A percentile compares a stretch with the other conserved stretches of the same genome.
Evolutionary conservation across 1,284 basidiomycete genomes (phyloP).

Genomic region (Lentinus polychrous): DNA sequence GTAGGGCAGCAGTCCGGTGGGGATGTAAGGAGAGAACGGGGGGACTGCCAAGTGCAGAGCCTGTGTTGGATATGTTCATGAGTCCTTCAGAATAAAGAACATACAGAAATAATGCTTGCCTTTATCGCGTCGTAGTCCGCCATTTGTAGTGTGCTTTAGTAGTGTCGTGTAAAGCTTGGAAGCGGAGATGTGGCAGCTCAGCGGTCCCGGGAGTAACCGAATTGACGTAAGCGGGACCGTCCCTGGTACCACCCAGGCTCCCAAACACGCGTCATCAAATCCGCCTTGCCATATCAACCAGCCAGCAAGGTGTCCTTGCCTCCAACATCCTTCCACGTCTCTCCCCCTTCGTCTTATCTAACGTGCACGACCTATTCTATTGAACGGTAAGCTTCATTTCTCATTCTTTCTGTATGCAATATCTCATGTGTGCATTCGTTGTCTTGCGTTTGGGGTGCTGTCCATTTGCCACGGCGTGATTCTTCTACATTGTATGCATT

Average conservation of each 20-base stretch:
- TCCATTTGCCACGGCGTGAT: constrained; percentile 4
- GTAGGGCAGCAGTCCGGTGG: constrained; percentile 60
- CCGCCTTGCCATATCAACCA: constrained; percentile 36
- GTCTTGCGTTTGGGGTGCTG: not conserved
- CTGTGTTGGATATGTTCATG: constrained; percentile 26
- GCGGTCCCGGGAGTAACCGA: constrained; percentile 15
- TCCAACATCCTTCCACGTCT: constrained; percentile 1
- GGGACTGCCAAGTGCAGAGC: constrained; percentile 45
- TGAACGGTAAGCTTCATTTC: not conserved
- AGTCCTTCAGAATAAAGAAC: constrained; percentile 4
- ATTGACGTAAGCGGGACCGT: constrained; percentile 29
- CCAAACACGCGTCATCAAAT: constrained; percentile 46
- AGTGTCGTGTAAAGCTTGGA: constrained; percentile 17
- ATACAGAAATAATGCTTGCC: constrained; percentile 23
- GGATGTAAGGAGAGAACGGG: constrained; percentile 63
- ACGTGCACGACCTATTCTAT: constrained; percentile 2
- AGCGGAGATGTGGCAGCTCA: constrained; percentile 4
- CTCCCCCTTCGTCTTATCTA: constrained; percentile 15
- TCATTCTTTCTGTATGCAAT: not conserved
- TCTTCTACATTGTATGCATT: too few species aligned
- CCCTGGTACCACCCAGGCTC: constrained; percentile 7
- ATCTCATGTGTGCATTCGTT: not conserved
- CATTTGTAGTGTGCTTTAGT: constrained; percentile 28
- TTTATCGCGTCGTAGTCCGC: constrained; percentile 34
- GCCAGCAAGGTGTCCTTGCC: constrained; percentile 9